Base-by-base conservation (phyloP, 1,284 basidiomycete genomes). In the Boletus albobrunnescens region DNA sequence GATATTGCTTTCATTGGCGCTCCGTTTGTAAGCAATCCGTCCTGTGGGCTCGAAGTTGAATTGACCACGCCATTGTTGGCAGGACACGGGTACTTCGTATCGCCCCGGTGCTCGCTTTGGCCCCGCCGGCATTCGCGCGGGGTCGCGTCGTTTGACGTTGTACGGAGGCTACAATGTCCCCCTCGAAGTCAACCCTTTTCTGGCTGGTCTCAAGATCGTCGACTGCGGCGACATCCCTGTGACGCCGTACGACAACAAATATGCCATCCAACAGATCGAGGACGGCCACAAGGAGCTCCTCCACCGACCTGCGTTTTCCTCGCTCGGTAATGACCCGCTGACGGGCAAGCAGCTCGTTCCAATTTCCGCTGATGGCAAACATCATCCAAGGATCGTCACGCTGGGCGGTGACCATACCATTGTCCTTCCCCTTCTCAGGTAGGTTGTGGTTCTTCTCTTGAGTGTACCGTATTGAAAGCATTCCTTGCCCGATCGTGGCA, bases 331-430 rank as follows among this genome's bases (percentile, higher is more conserved):
- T 50, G 79, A 84, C 55, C 67, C 77, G 0, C 45, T 74, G 39
- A 82, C 79, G 16, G 82, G 82, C 4, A 57, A 76, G 54, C 68
- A 72, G 26, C 74, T 86, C 30, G 61, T 70, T 11, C 76, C 78
- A 31, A 68, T 84, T 49, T 75, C 79, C 42, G 52, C 68, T 10
- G 84, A 87, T 47, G 83, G 80, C 13, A 82, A 78, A 55, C 68
- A 75, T 44, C 84, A 87, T 55, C 84, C 84, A 11, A 72, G 84
- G 35, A 67, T 88, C 46, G 74, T 88, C 53, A 86, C 84, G 16
- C 76, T 90, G 19, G 87, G 87, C 27, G 87, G 87, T 11, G 87
- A 90, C 58, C 86, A 89, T 56, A 87, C 85, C 3, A 85, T 89
- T 50, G 84, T 79, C 22, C 70, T 84, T 13, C 79, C 79, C n/a